Conservation (phyloP, 148 eudicot genomes). For the Silene conica region DNA sequence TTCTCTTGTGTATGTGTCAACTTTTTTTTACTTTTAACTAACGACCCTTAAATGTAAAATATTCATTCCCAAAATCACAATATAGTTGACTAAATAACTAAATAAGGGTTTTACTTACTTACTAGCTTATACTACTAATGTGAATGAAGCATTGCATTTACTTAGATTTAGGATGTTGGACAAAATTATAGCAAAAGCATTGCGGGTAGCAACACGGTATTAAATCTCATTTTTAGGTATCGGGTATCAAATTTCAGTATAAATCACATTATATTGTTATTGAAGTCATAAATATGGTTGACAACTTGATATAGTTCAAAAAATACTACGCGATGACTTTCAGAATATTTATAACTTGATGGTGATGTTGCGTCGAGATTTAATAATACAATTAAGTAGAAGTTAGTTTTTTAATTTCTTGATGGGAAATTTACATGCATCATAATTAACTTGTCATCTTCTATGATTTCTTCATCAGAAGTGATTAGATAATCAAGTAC, state of each 20-base stretch:
- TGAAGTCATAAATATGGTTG: too few relatives aligned
- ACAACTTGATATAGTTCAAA: not conserved
- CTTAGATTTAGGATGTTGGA: not conserved
- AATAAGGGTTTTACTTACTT: not conserved
- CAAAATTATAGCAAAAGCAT: too few relatives aligned
- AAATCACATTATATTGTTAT: too few relatives aligned
- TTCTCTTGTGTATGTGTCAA: slow-evolving; percentile 31
- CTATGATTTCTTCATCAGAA: not conserved
- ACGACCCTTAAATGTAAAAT: not conserved
- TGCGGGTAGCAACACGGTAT: too few relatives aligned
- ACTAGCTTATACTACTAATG: not conserved
- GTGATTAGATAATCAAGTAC: not conserved
- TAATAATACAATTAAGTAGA: too few relatives aligned
- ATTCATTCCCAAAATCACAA: not conserved
- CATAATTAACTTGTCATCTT: not conserved
- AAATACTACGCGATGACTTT: not conserved
- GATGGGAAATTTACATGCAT: not conserved
- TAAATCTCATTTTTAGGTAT: too few relatives aligned
- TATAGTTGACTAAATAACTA: not conserved
- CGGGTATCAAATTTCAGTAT: too few relatives aligned
- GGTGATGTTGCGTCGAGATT: not conserved
- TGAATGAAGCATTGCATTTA: slow-evolving; percentile 7
- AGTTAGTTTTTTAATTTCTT: not conserved
- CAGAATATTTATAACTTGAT: not conserved
- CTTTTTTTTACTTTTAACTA: not conserved